A percentile compares a stretch with the other conserved stretches of the same genome.
phyloP scores from a whole-genome alignment of 2,329 filamentous ascomycete genomes.

The Lecanicillium sp. region DNA sequence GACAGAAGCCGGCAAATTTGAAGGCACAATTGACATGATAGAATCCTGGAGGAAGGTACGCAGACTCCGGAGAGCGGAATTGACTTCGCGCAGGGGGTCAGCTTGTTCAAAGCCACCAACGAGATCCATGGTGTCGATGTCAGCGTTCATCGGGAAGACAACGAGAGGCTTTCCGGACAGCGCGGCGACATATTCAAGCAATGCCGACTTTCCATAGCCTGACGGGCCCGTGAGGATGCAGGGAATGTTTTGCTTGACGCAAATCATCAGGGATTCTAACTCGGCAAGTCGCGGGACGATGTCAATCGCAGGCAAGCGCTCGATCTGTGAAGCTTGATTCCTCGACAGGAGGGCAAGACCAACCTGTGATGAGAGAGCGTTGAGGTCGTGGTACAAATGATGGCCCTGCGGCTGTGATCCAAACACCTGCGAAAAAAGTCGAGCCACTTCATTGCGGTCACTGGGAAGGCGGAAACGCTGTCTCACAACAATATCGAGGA shows the following conservation, averaged over 20 bases:
- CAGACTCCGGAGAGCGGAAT: constrained; percentile 43
- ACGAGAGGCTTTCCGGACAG: constrained; percentile 67
- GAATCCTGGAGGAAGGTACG: constrained; percentile 43
- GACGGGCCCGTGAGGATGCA: constrained; percentile 82
- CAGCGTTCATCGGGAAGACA: constrained; percentile 84
- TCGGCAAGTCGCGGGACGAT: constrained; percentile 54
- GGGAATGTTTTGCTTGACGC: constrained; percentile 78
- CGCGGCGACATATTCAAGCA: constrained; percentile 75
- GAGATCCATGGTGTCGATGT: constrained; percentile 94
- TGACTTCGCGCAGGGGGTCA: constrained; percentile 68
- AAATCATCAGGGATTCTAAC: constrained; percentile 81
- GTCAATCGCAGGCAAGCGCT: constrained; percentile 42
- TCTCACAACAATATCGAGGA: constrained; percentile 73
- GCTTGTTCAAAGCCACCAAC: constrained; percentile 95
- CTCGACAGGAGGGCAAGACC: constrained; percentile 67
- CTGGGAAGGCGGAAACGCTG: constrained; percentile 72
- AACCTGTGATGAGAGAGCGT: constrained; percentile 61
- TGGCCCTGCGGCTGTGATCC: constrained; percentile 42
- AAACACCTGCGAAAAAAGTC: constrained; percentile 61
- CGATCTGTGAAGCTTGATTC: constrained; percentile 44
- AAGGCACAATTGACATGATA: constrained; percentile 40
- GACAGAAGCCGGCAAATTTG: constrained; percentile 35
- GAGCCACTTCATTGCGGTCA: constrained; percentile 59
- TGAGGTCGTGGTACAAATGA: constrained; percentile 67
- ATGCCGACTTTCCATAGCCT: constrained; percentile 77